Evolutionary conservation across 768 basidiomycete genomes (phyloP).

Genomic region (Boletus reticulatus): DNA sequence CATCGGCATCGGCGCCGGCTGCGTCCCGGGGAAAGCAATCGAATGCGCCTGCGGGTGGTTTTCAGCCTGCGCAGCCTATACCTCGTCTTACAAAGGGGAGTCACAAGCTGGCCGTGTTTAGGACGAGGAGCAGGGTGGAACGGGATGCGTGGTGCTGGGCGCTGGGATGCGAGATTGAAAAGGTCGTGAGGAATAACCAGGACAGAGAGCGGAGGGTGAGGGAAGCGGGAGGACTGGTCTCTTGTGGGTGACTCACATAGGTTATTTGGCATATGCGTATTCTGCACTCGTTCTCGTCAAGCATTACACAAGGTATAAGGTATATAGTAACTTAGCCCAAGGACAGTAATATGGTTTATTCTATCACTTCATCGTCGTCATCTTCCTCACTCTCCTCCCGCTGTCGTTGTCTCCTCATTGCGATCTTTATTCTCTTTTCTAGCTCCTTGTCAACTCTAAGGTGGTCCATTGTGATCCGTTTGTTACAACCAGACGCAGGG

Average conservation of each 20-base stretch:
- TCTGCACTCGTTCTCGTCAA: background rate
- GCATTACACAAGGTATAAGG: constrained; percentile 11
- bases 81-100: constrained; percentile 53
- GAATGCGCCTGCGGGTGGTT: constrained; percentile 20
- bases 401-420: constrained; percentile 49
- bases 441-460: constrained; percentile 57
- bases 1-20: constrained; percentile 12
- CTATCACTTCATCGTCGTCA: constrained; percentile 56
- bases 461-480: constrained; percentile 48
- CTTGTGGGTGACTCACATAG: no score
- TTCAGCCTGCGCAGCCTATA: constrained; percentile 26
- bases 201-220: constrained; percentile 66
- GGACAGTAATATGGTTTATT: constrained; percentile 29
- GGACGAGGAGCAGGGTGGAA: constrained; percentile 81
- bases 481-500: constrained; percentile 71
- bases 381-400: constrained; percentile 34
- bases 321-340: background rate
- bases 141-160: constrained; percentile 96
- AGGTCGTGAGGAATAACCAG: constrained; percentile 57
- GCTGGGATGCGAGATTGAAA: constrained; percentile 87
- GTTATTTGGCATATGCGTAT: background rate
- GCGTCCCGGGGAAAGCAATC: constrained; percentile 2
- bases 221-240: constrained; percentile 57
- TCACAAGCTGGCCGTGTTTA: constrained; percentile 61
- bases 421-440: constrained; percentile 59